Conservation (phyloP, 2,329 filamentous ascomycete genomes). For the Drechslerella dactyloides region DNA sequence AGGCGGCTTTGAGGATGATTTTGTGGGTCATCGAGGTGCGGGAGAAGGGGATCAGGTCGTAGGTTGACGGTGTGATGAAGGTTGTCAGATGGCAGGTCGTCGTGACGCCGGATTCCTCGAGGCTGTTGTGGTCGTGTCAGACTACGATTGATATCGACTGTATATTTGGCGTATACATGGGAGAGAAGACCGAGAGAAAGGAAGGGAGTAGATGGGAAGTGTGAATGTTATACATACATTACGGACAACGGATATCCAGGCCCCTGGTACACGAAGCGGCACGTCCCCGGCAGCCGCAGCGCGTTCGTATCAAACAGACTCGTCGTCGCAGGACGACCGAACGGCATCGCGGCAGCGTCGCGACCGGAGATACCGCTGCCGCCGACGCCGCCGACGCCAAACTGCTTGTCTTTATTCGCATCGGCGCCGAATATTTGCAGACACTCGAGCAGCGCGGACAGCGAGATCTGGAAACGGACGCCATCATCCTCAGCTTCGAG, state of each 20-base stretch:
- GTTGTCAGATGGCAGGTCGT: conserved; percentile 90
- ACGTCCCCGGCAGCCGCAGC: conserved; percentile 82
- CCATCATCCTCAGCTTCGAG: conserved; percentile 58
- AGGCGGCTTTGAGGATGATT: conserved; percentile 75
- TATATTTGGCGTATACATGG: background rate
- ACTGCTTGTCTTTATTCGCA: conserved; percentile 59
- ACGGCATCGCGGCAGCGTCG: conserved; percentile 56
- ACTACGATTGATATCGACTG: background rate
- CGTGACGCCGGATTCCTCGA: conserved; percentile 83
- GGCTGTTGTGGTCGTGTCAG: conserved; percentile 54
- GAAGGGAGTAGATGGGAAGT: too few relatives aligned
- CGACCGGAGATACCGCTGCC: conserved; percentile 58
- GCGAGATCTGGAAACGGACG: conserved; percentile 77
- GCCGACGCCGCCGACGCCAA: conserved; percentile 27
- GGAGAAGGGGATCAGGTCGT: conserved; percentile 86
- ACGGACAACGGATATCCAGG: conserved; percentile 81
- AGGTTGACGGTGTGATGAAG: conserved; percentile 72
- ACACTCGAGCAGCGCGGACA: conserved; percentile 86
- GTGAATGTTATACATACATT: too few relatives aligned
- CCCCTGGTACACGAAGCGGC: conserved; percentile 77
- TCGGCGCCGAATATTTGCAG: conserved; percentile 92
- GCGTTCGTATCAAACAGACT: conserved; percentile 61
- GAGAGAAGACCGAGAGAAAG: too few relatives aligned
- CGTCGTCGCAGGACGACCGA: conserved; percentile 31
- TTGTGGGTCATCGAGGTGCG: conserved; percentile 82